Base-by-base conservation (phyloP, 2,329 filamentous ascomycete species). In the Stachybotrys elegans region DNA sequence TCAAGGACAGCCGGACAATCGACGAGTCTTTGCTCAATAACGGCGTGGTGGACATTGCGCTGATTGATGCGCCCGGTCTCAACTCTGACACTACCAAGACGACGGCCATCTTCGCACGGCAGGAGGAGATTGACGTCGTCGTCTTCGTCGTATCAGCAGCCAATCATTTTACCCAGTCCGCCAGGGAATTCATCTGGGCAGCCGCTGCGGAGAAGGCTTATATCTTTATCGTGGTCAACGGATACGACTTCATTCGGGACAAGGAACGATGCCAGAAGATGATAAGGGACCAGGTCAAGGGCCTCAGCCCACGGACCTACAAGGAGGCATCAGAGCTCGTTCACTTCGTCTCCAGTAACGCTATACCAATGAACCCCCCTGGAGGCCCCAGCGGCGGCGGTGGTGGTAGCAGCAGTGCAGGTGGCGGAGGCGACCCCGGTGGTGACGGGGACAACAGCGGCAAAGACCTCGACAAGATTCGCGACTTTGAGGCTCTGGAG, bases 151-250 rank as follows among this genome's bases (percentile, higher is more conserved):
- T 98, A 5, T 96, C 91, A 11, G 93, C 93, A 3, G 90, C 92
- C 21, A 98, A 98, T 53, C 93, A 98, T 66, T 97, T 98, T 61
- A 98, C 93, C 0, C 82, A 95, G 43, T 95, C 93, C 1, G 91
- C 93, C n/a, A 94, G 88, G 66, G 93, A 98, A 57, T 98, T 98
- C 59, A 95, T 98, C 49, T 87, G 88, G 74, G 92, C 92, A 41
- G 93, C 93, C 2, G 93, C 93, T 1, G 83, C 92, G 32, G 93
- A 98, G 60, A 98, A 98, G 68, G 92, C 93, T 0, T 98, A 98
- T 61, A 91, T 98, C 50, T 98, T 98, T 65, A 95, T 98, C 65
- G 93, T 98, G 13, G 93, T 98, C 53, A 98, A 98, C 61, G 91
- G 92, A 16, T 98, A 90, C 57, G 93, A 98, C 66, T 86, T 86